Base-by-base conservation (phyloP, 192 early-diverging fungal species). In the Geosiphon pyriformis region DNA sequence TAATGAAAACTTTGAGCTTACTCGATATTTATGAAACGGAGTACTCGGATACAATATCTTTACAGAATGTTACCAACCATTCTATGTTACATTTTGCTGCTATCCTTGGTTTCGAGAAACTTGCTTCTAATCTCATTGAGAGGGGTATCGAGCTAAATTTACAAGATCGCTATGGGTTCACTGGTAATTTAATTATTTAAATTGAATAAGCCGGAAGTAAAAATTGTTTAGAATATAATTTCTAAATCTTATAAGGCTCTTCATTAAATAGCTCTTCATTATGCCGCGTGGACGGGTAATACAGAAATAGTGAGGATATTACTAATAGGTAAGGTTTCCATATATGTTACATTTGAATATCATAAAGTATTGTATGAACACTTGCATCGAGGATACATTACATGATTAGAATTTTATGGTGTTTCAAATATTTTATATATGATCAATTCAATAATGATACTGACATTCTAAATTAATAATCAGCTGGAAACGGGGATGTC, bases 71-170 rank as follows among this genome's bases (percentile, higher is more conserved):
- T 61, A 73, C 71, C 37, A 66, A 75, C 12, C 87, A 87, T 54
- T 82, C 80, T 1, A 65, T 91, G 61, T 59, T 91, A 42, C 89
- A 91, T 68, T 72, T 88, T 30, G 76, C 81, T 26, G 81, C 83
- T 26, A 74, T 88, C 51, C 68, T 87, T 61, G 78, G 84, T 2
- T 83, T 83, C 66, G 69, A 74, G 27, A 70, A 71, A n/a, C 61
- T 91, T 52, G 55, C 76, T 8, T 46, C 48, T 22, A 73, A 78
- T 2, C 55, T 89, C 20, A 56, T 82, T 4, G 67, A 65, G 22
- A 66, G 78, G 8, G 81, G 78, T 6, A 76, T 74, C 50, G 60
- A 69, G 25, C 25, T 84, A n/a, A 80, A 89, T 52, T 70, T 69
- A 3, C 52, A 69, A 17, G 89, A 91, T 63, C 76, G 79, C 68